A percentile compares a stretch with the other conserved stretches of the same genome.
These are phyloP conservation scores for Geotrichum aggregatum DNA, from an alignment of 1,139 yeast species.

Conservation along the genomic window DNA sequence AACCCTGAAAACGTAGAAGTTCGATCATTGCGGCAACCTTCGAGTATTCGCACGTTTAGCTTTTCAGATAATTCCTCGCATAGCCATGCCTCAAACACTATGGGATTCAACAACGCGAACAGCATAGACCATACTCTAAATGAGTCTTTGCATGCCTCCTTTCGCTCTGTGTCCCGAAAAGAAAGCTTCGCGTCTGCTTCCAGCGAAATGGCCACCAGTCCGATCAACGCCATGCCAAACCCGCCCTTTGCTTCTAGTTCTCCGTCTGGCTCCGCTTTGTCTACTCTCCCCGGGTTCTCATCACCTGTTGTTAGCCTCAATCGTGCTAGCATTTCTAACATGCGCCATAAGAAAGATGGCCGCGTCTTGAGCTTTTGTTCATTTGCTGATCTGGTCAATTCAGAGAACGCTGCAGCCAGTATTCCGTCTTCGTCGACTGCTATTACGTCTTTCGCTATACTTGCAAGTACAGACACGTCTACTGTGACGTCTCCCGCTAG, in stretches of 20 bases:
- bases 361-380: slow-evolving; percentile 20
- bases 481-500: slow-evolving; percentile 6
- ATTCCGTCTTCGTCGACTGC: background rate
- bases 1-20: slow-evolving; percentile 67
- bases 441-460: background rate
- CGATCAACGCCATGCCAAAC: background rate
- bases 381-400: slow-evolving; percentile 17
- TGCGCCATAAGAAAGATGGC: slow-evolving; percentile 9
- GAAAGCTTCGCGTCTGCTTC: slow-evolving; percentile 11
- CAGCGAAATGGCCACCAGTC: background rate
- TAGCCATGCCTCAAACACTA: slow-evolving; percentile 37
- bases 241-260: background rate
- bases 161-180: slow-evolving; percentile 7
- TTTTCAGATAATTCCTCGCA: slow-evolving; percentile 36
- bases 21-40: slow-evolving; percentile 49
- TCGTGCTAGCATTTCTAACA: background rate
- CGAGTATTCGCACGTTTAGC: slow-evolving; percentile 17
- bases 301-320: background rate
- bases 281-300: slow-evolving; percentile 1
- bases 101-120: slow-evolving; percentile 59
- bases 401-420: slow-evolving; percentile 4
- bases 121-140: slow-evolving; percentile 12
- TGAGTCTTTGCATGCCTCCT: background rate
- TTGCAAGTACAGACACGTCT: background rate
- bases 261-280: slow-evolving; percentile 4